Evolutionary conservation across 1,284 basidiomycete species (phyloP), one percentile per base, ranked within the genome.

Genomic region (Pseudozyma sp.): DNA sequence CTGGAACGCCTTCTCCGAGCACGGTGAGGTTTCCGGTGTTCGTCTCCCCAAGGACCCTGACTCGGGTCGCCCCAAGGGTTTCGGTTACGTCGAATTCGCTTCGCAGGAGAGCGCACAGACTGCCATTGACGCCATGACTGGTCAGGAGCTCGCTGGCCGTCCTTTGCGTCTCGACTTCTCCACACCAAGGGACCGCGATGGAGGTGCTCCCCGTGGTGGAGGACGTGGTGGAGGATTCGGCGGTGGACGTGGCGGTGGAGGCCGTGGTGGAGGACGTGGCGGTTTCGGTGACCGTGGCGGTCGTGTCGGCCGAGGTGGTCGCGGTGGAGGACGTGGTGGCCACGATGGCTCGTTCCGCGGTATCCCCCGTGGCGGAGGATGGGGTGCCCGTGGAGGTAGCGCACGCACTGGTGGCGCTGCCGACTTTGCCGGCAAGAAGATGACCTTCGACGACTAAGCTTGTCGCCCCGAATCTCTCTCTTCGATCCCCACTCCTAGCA

Each of bases 61-160:
- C 63, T 90, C 92, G 6, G 95, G 94, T 51, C 89, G 89, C 74
- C 91, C 93, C 62, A 99, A 98, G 87, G 97, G 97, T 82, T 99
- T 96, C 86, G 97, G 91, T 50, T 99, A 99, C 87, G 92, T 98
- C 85, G 94, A 97, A 86, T 97, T 95, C 86, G 90, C 90, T 73
- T 90, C 92, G 76, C 85, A 94, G 54, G 92, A 91, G 49, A 87
- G 89, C 72, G 93, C 97, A 13, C 91, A 91, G 86, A 91, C 91
- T 85, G 97, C 96, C 5, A 89, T 91, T 71, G 90, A 90, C 78
- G 82, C 78, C 38, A 87, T 90, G 52, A 88, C 89, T 54, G 93
- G 93, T 53, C 86, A 89, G 70, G 93, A 95, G 70, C 88, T 99
- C 55, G 93, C 91, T 43, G 95, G 95, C 8, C 90, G 97, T 56